These are phyloP conservation scores for Rickenella mellea DNA, from an alignment of 768 basidiomycete species.

Conservation along the genomic window DNA sequence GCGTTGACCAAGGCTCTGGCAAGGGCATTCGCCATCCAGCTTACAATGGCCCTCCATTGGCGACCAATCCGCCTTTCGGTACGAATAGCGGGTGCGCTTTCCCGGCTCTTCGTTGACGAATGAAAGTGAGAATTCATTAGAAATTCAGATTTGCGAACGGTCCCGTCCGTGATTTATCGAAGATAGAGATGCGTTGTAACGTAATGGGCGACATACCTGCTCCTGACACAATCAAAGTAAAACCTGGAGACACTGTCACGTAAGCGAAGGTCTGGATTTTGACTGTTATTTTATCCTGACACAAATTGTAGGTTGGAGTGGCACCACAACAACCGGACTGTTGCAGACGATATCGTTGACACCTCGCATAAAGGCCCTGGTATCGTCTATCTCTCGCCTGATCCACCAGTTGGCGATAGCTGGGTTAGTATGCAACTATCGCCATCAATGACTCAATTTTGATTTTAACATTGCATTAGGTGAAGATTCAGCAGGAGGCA, in stretches of 20 bases:
- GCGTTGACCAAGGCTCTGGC: constrained; percentile 26
- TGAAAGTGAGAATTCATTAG: background rate
- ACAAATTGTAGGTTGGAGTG: constrained; percentile 7
- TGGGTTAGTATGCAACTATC: no score
- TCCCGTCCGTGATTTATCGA: constrained; percentile 6
- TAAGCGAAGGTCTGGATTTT: background rate
- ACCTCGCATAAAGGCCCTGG: constrained; percentile 6
- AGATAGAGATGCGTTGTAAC: constrained; percentile 6
- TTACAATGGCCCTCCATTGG: constrained; percentile 1
- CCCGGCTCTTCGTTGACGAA: background rate
- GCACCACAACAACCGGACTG: constrained; percentile 5
- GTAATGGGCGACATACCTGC: constrained; percentile 1
- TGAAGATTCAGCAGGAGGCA: constrained; percentile 5
- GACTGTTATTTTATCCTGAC: background rate
- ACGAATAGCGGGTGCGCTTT: background rate
- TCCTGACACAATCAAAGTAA: background rate
- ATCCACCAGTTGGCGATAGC: background rate
- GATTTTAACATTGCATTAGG: background rate
- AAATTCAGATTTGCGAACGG: background rate
- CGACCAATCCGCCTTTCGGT: constrained; percentile 1
- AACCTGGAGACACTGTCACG: background rate
- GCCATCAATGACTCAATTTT: background rate
- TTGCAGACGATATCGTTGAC: constrained; percentile 7
- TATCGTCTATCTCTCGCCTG: constrained; percentile 5
- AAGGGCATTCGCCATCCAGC: constrained; percentile 5